Base-by-base conservation (phyloP, 352 stramenopile species). In the Phytopythium delawarense region DNA sequence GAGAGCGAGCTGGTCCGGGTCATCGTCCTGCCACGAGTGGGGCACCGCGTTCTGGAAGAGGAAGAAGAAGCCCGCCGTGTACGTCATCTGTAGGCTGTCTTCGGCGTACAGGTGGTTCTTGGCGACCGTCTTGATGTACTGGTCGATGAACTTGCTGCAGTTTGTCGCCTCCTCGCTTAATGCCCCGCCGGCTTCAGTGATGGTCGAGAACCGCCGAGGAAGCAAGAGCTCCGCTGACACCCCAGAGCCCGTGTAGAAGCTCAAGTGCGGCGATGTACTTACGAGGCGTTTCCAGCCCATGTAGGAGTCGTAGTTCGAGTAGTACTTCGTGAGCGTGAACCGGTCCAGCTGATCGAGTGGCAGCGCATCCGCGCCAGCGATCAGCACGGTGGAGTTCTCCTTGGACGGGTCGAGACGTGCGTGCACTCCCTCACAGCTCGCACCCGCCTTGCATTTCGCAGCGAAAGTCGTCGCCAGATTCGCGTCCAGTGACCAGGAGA, bases 31-130 rank as follows among this genome's bases (percentile, higher is more conserved):
- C 15, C 54, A 32, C 21, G 53, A 23, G 2, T 61, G 62, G 0
- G 11, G 54, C 52, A 76, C 51, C 0, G 50, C 75, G 35, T 74
- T 70, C 35, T 83, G 67, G 58, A 75, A 79, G 16, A 79, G 44
- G 30, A 69, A 79, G 60, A 67, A 79, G 18, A 72, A 63, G 1
- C 70, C 72, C 0, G 69, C 51, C 0, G 70, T 79, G 46, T 81
- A 77, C n/a, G 65, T 57, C 6, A 67, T 52, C 49, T 81, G 75
- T 15, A 81, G 61, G 9, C 62, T 76, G 37, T 63, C 44, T 23
- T 80, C 72, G 21, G 78, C 70, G 59, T 83, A 80, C 35, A 80
- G 9, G 9, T 82, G 69, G 25, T 80, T 80, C 49, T 62, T 67
- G 28, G 76, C 64, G n/a, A 71, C 49, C 25, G 11, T 50, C 1